phyloP scores from a whole-genome alignment of 805 yeast species.

The Starmerella stellata region DNA sequence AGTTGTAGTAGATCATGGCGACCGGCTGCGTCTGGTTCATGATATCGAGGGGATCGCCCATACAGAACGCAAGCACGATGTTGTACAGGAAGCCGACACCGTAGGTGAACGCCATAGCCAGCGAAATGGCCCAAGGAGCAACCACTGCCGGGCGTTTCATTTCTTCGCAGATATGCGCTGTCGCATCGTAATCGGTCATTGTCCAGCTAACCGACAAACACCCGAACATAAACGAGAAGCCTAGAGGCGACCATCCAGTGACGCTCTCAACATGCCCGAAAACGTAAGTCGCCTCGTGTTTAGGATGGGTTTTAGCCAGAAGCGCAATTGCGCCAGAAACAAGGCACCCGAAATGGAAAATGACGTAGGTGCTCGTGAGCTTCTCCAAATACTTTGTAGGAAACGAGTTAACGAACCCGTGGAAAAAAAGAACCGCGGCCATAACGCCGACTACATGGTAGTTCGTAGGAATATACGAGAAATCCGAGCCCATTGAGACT shows the following conservation, averaged over 20 bases:
- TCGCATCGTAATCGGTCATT: constrained; percentile 60
- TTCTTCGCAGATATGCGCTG: constrained; percentile 61
- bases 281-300: constrained; percentile 30
- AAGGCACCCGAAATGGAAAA: constrained; percentile 32
- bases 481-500: constrained; percentile 22
- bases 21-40: constrained; percentile 31
- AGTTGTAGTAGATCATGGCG: constrained; percentile 45
- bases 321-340: constrained; percentile 36
- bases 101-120: constrained; percentile 26
- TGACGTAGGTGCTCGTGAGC: constrained; percentile 34
- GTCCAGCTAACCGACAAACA: constrained; percentile 28
- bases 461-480: constrained; percentile 21
- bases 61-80: constrained; percentile 21
- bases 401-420: constrained; percentile 34
- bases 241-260: constrained; percentile 35
- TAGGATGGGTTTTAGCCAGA: constrained; percentile 34
- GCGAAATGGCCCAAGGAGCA: constrained; percentile 42
- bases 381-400: constrained; percentile 35
- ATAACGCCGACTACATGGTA: constrained; percentile 19
- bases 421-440: constrained; percentile 31
- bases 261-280: constrained; percentile 31
- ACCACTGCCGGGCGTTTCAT: constrained; percentile 35
- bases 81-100: constrained; percentile 21
- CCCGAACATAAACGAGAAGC: constrained; percentile 44
- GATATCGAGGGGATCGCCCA: constrained; percentile 18